Base-by-base conservation (phyloP, 2,329 filamentous ascomycete species). In the Colletotrichum incanum region DNA sequence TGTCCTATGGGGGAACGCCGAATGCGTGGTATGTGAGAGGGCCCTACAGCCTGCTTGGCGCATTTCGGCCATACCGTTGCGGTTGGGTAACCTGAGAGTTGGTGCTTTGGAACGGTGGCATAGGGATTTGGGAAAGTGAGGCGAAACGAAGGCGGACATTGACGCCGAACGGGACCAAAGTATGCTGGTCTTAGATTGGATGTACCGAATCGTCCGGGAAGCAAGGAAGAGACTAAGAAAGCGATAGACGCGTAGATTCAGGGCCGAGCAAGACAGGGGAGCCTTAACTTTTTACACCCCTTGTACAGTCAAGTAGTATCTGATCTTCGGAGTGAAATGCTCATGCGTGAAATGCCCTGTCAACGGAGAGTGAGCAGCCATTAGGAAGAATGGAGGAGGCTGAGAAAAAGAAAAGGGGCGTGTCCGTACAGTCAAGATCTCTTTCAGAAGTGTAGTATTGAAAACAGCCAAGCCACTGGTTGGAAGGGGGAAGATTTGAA, bases 251-350 rank as follows among this genome's bases (percentile, higher is more conserved):
- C n/a, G 34, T 50, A 52, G 23, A 43, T 43, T 9, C 23, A 16
- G 49, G 47, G 34, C 61, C 61, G 61, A 64, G 61, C 23, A 28
- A 43, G 12, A 18, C 28, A 54, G 61, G 34, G 47, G 61, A 45
- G 37, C 37, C 7, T 54, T 37, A 54, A 37, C 47, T 43, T 43
- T 26, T 43, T 23, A 37, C 23, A 14, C 43, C 45, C 59, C 16
- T 18, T 41, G 34, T 7, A 16, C 28, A 49, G 20, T 23, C 31
- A 49, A n/a, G 26, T 23, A 20, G n/a, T 12, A 62, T 64, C 61
- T 54, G 61, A 64, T 54, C 34, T 23, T 28, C 47, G 47, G 60
- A 23, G 45, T 54, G 60, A 43, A 5, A 37, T 62, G 43, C 31
- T 39, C 31, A 50, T 50, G 59, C 59, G 16, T 26, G 31, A 34